A percentile compares a stretch with the other conserved stretches of the same genome.
Conservation (phyloP, 345 rosid genomes). For the Hypericum perforatum region DNA sequence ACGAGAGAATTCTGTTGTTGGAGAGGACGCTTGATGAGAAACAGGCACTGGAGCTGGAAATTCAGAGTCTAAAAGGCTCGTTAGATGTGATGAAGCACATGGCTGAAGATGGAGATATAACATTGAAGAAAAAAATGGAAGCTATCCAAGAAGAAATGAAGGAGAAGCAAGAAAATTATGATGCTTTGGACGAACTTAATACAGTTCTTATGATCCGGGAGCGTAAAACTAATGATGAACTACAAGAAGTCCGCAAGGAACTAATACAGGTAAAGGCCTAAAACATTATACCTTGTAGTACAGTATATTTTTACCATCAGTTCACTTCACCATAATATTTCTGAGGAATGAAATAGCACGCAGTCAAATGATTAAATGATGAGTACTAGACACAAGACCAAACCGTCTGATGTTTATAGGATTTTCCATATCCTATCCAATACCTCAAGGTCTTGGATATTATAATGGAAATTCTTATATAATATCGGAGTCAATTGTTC, state of each 20-base stretch:
- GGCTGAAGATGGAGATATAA: slow-evolving; percentile 40
- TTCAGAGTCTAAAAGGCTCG: slow-evolving; percentile 54
- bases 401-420: no score
- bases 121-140: slow-evolving; percentile 31
- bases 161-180: slow-evolving; percentile 52
- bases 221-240: slow-evolving; percentile 63
- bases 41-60: slow-evolving; percentile 69
- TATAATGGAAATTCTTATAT: no score
- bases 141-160: slow-evolving; percentile 28
- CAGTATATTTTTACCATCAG: no score
- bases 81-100: slow-evolving; percentile 57
- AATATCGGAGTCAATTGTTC: no score
- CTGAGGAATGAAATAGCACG: no score
- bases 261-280: slow-evolving; percentile 34
- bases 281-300: no score
- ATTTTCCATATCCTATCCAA: no score
- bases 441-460: no score
- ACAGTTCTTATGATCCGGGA: slow-evolving; percentile 39
- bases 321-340: no score
- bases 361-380: no score
- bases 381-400: no score
- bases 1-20: slow-evolving; percentile 35
- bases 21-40: slow-evolving; percentile 44
- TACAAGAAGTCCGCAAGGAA: slow-evolving; percentile 64
- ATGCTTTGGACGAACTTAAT: slow-evolving; percentile 25